Percentiles rank a stretch among this genome's conserved stretches.
phyloP scores from a whole-genome alignment of 306 rosid species.

The Delonix regia region DNA sequence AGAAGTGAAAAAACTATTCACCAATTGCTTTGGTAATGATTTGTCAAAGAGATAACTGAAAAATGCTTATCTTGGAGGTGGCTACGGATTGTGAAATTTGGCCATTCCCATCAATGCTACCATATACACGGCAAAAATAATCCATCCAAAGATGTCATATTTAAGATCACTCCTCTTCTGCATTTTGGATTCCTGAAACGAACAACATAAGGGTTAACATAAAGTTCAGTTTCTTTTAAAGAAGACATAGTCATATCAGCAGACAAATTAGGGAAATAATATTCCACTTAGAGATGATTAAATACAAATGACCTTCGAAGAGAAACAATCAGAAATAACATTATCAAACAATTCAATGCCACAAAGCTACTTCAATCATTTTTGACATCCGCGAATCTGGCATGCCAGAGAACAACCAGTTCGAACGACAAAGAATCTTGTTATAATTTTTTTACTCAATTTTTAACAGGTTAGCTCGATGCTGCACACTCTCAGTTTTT shows the following conservation, averaged over 20 bases:
- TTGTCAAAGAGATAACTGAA: constrained; percentile 20
- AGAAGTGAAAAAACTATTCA: constrained; percentile 22
- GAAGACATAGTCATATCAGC: background rate
- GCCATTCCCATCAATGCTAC: constrained; percentile 79
- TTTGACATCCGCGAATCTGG: background rate
- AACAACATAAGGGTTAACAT: background rate
- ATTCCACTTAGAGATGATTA: constrained; percentile 6
- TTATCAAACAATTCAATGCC: constrained; percentile 29
- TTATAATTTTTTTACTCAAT: background rate
- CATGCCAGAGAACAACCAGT: constrained; percentile 4
- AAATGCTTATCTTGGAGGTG: constrained; percentile 61
- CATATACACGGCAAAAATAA: constrained; percentile 74
- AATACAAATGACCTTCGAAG: background rate
- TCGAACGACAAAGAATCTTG: constrained; percentile 4
- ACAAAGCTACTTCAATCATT: background rate
- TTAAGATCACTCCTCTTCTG: constrained; percentile 67
- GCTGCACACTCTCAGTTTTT: background rate
- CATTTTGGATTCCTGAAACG: constrained; percentile 60
- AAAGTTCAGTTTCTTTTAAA: background rate
- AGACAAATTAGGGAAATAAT: background rate
- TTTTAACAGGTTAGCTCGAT: background rate
- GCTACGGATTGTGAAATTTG: constrained; percentile 67
- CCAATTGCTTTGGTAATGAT: constrained; percentile 21
- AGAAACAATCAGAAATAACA: background rate
- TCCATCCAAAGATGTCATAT: constrained; percentile 86